Base-by-base conservation (phyloP, 2,329 filamentous ascomycete species). In the Trichoderma gracile region DNA sequence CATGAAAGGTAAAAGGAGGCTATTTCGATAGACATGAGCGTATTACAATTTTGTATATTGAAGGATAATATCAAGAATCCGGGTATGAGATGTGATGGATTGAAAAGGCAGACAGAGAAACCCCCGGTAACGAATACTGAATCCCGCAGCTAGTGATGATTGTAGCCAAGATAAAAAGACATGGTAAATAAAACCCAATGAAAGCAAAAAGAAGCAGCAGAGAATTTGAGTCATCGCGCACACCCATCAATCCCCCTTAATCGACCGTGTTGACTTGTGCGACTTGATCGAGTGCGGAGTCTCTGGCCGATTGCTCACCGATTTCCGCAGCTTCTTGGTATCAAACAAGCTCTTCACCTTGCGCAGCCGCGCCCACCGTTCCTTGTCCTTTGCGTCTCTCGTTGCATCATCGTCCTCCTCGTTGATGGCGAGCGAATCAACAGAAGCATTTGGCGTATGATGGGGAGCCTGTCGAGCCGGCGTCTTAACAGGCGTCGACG, bases 291-390 rank as follows among this genome's bases (percentile, higher is more conserved):
- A 79, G 8, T 75, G 71, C 3, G 71, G 73, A 9, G 78, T 81
- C 4, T 76, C 79, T 1, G 82, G 80, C 43, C 81, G 74, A 60
- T 76, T 78, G 63, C 75, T 78, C 19, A 76, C 69, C 4, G 78
- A 75, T 42, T 76, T 76, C 62, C 76, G 78, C 59, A 81, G 74
- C 72, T 83, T 88, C 74, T 90, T 91, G 6, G 85, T 81, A 67
- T 89, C 87, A 71, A 92, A 87, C 53, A 90, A 76, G 71, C 88
- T 90, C 80, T 90, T 90, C 65, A 92, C 88, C 65, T 85, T 84
- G 70, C 87, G 83, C 67, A 92, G 76, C 69, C 87, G 83, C n/a
- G 87, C 84, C 89, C 89, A 91, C 68, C 89, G 82, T 75, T 90
- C 87, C 74, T 89, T 89, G 66, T 92, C 89, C 72, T 89, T 89